These are phyloP conservation scores for Heterobasidion occidentale DNA, from an alignment of 1,284 basidiomycete species.

Conservation along the genomic window DNA sequence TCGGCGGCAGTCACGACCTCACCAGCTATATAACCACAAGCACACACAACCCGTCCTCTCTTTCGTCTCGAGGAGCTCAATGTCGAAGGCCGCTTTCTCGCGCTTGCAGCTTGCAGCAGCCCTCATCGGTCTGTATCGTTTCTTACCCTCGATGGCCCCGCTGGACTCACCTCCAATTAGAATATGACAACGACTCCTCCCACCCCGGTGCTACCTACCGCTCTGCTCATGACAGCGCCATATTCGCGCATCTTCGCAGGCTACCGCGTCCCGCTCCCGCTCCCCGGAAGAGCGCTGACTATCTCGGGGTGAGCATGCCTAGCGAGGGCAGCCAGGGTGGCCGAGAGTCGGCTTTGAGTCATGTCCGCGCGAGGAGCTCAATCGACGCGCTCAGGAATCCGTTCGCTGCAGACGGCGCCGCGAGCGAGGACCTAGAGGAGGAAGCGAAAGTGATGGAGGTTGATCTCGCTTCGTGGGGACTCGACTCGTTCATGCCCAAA, in stretches of 20 bases:
- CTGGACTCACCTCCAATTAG: slow-evolving; percentile 26
- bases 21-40: too few species aligned
- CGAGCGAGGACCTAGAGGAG: slow-evolving; percentile 35
- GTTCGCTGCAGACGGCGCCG: slow-evolving; percentile 51
- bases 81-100: slow-evolving; percentile 39
- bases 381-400: slow-evolving; percentile 62
- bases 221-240: slow-evolving; percentile 74
- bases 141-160: slow-evolving; percentile 1
- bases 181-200: slow-evolving; percentile 75
- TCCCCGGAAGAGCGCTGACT: slow-evolving; percentile 48
- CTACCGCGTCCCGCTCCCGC: slow-evolving; percentile 29
- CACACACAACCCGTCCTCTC: background rate
- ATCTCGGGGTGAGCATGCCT: slow-evolving; percentile 59
- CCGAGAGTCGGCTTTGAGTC: slow-evolving; percentile 38
- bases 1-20: too few species aligned
- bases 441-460: slow-evolving; percentile 52
- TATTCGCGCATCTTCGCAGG: slow-evolving; percentile 66
- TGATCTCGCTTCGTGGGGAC: slow-evolving; percentile 76
- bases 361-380: slow-evolving; percentile 29
- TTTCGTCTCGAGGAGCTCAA: background rate
- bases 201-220: slow-evolving; percentile 50
- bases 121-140: slow-evolving; percentile 48
- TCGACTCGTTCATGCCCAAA: slow-evolving; percentile 68
- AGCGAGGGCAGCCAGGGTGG: slow-evolving; percentile 43
- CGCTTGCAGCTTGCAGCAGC: slow-evolving; percentile 76